Evolutionary conservation across 2,329 filamentous ascomycete species (phyloP).

Genomic region (Pyricularia pennisetigena): DNA sequence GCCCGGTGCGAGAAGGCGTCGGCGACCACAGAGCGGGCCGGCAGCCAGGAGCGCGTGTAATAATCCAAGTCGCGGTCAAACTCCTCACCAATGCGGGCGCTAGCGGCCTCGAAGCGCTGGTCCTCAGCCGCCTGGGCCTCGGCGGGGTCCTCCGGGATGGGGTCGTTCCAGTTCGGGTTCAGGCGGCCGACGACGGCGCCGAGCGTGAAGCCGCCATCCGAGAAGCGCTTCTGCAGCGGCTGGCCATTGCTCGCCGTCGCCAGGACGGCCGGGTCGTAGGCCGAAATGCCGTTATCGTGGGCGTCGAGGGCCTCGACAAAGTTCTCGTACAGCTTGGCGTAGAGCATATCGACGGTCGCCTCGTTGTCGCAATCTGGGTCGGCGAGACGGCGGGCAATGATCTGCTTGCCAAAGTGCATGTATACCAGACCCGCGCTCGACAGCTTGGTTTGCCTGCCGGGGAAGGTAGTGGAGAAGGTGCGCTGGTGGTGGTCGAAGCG

Average conservation of each 20-base stretch:
- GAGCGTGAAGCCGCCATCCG: constrained; percentile 72
- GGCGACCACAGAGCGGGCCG: constrained; percentile 71
- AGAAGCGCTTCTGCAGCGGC: constrained; percentile 61
- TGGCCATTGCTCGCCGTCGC: constrained; percentile 51
- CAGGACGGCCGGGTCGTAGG: constrained; percentile 64
- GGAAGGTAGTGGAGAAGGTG: constrained; percentile 78
- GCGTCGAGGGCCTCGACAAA: constrained; percentile 96
- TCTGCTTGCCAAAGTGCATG: constrained; percentile 83
- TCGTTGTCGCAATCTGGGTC: constrained; percentile 42
- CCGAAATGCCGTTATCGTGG: constrained; percentile 90
- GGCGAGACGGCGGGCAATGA: constrained; percentile 61
- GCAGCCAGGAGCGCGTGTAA: constrained; percentile 71
- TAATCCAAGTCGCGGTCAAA: constrained; percentile 75
- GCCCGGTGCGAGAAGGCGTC: constrained; percentile 61
- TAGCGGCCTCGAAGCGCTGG: constrained; percentile 66
- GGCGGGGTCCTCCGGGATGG: constrained; percentile 36
- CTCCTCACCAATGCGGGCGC: constrained; percentile 71
- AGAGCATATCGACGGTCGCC: constrained; percentile 64
- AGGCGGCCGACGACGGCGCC: constrained; percentile 72
- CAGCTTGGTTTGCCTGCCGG: constrained; percentile 75
- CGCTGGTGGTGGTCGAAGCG: constrained; percentile 98
- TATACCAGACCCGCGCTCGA: constrained; percentile 91
- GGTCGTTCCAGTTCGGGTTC: constrained; percentile 75
- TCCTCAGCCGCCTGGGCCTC: constrained; percentile 69
- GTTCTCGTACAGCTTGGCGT: constrained; percentile 81